Evolutionary conservation across 345 rosid species (phyloP).

Genomic region (Pelargonium nanum): DNA sequence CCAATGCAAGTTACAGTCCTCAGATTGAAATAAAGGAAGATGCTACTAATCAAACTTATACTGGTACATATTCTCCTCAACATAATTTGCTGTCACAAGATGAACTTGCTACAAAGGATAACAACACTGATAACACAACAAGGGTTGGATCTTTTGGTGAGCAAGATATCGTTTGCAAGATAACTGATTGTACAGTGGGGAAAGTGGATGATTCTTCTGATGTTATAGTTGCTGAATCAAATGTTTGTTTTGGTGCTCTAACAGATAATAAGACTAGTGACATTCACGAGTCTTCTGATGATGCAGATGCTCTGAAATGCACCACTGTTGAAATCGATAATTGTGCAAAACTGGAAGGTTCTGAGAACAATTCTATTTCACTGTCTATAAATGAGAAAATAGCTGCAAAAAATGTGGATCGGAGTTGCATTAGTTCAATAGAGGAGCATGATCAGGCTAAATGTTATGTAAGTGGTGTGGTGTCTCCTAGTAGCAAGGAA

Average conservation of each 20-base stretch:
- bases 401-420: conserved; percentile 7
- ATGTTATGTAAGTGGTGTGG: conserved; percentile 4
- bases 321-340: not conserved
- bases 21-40: conserved; percentile 8
- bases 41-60: conserved; percentile 1
- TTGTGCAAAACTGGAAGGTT: conserved; percentile 5
- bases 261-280: conserved; percentile 1
- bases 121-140: conserved; percentile 4
- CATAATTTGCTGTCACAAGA: conserved; percentile 2
- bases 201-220: conserved; percentile 11
- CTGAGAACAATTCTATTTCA: conserved; percentile 7
- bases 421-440: conserved; percentile 4
- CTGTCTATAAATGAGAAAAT: conserved; percentile 5
- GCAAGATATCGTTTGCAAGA: conserved; percentile 10
- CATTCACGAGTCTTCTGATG: conserved; percentile 11
- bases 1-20: conserved; percentile 2
- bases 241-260: conserved; percentile 13
- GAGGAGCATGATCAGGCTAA: conserved; percentile 14
- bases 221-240: conserved; percentile 5
- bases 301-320: conserved; percentile 6
- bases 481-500: conserved; percentile 8
- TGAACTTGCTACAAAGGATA: conserved; percentile 7
- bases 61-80: not conserved
- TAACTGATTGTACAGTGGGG: conserved; percentile 11
- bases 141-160: conserved; percentile 7